These are phyloP conservation scores for Phytophthora capsici DNA, from an alignment of 352 stramenopile genomes.

Conservation along the genomic window DNA sequence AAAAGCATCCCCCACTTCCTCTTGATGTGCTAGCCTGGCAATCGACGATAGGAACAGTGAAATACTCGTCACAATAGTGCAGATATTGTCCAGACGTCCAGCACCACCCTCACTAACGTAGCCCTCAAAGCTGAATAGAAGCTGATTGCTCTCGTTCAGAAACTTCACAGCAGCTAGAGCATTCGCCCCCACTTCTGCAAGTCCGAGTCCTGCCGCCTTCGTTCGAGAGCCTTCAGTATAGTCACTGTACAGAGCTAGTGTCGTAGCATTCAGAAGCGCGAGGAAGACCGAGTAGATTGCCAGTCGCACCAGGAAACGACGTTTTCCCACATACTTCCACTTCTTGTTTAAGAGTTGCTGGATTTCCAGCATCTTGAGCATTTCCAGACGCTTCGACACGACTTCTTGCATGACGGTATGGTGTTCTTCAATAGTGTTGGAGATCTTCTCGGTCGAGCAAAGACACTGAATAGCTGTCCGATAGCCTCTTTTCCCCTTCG, in stretches of 20 bases:
- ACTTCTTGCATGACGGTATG: conserved; percentile 28
- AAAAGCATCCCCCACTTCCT: conserved; percentile 53
- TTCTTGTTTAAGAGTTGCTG: conserved; percentile 63
- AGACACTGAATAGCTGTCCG: conserved; percentile 65
- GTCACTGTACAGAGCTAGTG: conserved; percentile 47
- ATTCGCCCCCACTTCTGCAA: conserved; percentile 42
- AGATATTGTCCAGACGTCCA: conserved; percentile 61
- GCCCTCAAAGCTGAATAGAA: conserved; percentile 45
- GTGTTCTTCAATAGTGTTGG: conserved; percentile 39
- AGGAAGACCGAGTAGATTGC: conserved; percentile 48
- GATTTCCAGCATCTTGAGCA: conserved; percentile 63
- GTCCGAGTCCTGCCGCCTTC: conserved; percentile 30
- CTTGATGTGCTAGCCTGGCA: conserved; percentile 21
- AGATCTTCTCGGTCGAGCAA: conserved; percentile 58
- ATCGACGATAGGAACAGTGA: conserved; percentile 42
- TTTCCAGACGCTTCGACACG: conserved; percentile 52
- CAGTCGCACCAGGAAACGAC: conserved; percentile 50
- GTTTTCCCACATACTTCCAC: conserved; percentile 67
- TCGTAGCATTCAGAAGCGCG: conserved; percentile 51
- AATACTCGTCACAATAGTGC: conserved; percentile 45
- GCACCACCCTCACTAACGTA: conserved; percentile 57
- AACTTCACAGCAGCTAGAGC: conserved; percentile 51
- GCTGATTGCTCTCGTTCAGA: conserved; percentile 58
- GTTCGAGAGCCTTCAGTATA: conserved; percentile 30
- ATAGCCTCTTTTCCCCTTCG: conserved; percentile 42